Evolutionary conservation across 805 yeast genomes (phyloP).

Genomic region (Candida nitratophila): DNA sequence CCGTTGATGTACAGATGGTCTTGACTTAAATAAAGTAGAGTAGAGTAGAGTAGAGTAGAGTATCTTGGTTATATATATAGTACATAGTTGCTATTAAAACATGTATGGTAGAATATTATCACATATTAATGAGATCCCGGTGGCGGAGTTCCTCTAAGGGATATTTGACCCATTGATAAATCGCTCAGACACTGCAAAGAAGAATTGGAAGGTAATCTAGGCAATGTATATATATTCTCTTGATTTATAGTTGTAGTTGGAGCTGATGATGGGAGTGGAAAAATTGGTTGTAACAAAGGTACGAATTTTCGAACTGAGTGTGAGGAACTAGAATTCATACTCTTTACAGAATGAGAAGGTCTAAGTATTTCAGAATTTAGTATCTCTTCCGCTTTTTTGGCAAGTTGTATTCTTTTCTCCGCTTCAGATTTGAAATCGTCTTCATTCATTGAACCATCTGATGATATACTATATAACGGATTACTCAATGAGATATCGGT

Average conservation of each 20-base stretch:
- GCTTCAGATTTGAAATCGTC: background rate
- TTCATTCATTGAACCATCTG: background rate
- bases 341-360: background rate
- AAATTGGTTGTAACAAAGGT: background rate
- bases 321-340: background rate
- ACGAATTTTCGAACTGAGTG: background rate
- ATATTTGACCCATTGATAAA: constrained; percentile 11
- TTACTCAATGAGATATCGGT: background rate
- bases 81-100: constrained; percentile 7
- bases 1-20: too few species aligned
- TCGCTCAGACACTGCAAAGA: constrained; percentile 17
- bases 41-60: too few species aligned
- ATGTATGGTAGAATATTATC: too few species aligned
- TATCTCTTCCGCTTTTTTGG: background rate
- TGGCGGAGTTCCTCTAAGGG: constrained; percentile 3
- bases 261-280: constrained; percentile 6
- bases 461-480: constrained; percentile 1
- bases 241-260: constrained; percentile 11
- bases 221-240: constrained; percentile 12
- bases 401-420: background rate
- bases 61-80: too few species aligned
- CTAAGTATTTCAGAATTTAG: background rate
- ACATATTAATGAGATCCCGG: too few species aligned
- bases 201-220: constrained; percentile 7
- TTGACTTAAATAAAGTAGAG: too few species aligned